Evolutionary conservation across 495 filamentous ascomycete genomes (phyloP), one percentile per base, ranked within the genome.

Genomic region (Poronia punctata): DNA sequence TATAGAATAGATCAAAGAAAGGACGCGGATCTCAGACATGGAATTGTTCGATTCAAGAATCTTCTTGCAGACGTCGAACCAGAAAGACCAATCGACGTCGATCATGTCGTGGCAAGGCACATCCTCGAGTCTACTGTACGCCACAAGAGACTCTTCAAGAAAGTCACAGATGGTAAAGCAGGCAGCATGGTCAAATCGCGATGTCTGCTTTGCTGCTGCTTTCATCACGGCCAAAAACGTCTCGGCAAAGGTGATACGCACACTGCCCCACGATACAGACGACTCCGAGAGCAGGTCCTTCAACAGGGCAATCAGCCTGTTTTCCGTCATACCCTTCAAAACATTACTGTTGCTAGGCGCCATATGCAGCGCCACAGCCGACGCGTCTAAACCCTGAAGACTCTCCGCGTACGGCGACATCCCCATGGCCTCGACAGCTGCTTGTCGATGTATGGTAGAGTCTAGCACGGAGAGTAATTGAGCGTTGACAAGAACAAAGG

Each of bases 101-200:
- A 41, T 12, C 7, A 18, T 15, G 2, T 40, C 49, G 8, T 39
- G 32, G 78, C 63, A 30, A 69, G 42, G 9, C 66, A 59, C 26
- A 21, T 62, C 48, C 39, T 54, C 40, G 32, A 61, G 63, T 11
- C 46, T 40, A 16, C 64, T 51, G 21, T 64, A 56, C n/a, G 57
- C 57, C 17, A 59, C 43, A 26, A 81, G 45, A 5, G 69, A 59
- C 56, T 97, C 88, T 56, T 97, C 88, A 20, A 95, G 68, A 43
- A 97, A 88, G 54, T 97, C 92, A 63, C 88, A 93, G 15, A 97
- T 70, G 17, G 87, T 80, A 52, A 92, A 95, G 58, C 92, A 96
- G 11, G 88, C 86, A 61, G 80, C 82, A 46, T 90, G 84, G 54
- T 97, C 82, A 52, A 82, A 97, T 12, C 86, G 62, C 0, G 88